A percentile compares a stretch with the other conserved stretches of the same genome.
Conservation (phyloP, 164 flowering plant species). For the Magnolia kwangsiensis region DNA sequence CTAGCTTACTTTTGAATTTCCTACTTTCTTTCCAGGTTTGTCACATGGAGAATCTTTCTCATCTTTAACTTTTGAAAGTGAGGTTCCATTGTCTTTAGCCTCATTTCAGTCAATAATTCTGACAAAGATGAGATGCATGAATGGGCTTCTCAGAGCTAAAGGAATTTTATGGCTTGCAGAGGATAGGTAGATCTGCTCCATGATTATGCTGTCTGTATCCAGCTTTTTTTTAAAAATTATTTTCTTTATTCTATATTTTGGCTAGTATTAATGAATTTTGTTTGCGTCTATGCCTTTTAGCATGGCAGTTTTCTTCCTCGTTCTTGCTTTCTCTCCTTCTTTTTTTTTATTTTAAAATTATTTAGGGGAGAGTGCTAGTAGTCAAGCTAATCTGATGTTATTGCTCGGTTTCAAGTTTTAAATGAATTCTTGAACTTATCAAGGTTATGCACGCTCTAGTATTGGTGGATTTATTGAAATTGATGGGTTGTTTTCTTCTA, state of each 20-base stretch:
- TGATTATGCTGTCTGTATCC: not conserved
- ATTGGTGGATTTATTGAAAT: not conserved
- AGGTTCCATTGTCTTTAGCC: slow-evolving; percentile 10
- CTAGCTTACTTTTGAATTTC: not conserved
- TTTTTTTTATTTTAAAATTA: too few species aligned
- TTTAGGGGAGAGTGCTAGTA: not conserved
- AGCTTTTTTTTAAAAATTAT: not conserved
- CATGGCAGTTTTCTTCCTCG: not conserved
- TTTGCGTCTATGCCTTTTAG: not conserved
- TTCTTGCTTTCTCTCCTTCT: not conserved
- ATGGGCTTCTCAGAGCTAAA: slow-evolving; percentile 16
- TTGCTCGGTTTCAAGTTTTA: not conserved
- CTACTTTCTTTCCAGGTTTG: slow-evolving; percentile 4
- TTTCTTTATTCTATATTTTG: not conserved
- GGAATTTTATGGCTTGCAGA: slow-evolving; percentile 14
- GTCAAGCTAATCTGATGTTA: not conserved
- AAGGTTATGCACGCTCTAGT: not conserved
- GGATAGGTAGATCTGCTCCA: slow-evolving; percentile 5
- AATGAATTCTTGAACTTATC: not conserved
- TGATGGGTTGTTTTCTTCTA: not conserved
- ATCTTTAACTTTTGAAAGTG: slow-evolving; percentile 15
- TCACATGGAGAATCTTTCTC: slow-evolving; percentile 11
- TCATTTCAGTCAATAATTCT: slow-evolving; percentile 12
- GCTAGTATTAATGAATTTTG: not conserved
- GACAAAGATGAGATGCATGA: slow-evolving; percentile 6